Base-by-base conservation (phyloP, 2,329 filamentous ascomycete genomes). In the Rasamsonia emersonii region DNA sequence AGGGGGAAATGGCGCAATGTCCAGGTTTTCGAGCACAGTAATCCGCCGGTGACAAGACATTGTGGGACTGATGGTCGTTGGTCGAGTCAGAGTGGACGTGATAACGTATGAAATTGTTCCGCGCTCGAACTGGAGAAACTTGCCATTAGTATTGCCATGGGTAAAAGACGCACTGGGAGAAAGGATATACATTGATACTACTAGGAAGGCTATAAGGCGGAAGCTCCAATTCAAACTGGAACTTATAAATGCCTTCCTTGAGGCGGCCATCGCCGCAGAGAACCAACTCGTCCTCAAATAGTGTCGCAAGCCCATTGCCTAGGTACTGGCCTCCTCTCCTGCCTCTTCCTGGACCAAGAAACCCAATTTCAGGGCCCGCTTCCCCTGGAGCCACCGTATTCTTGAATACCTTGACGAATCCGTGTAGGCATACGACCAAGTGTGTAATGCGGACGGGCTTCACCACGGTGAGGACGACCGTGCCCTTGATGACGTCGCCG, bases 61-160 rank as follows among this genome's bases (percentile, higher is more conserved):
- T 2, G 80, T 86, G 2, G 89, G 80, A 9, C 80, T 73, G 40
- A 95, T 93, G 4, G 86, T 79, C 0, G 83, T 91, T 13, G 91
- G 89, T 35, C 86, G 77, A 13, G 89, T 96, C 36, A 96, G 59
- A 6, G 86, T 95, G 18, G 89, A 82, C 4, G 85, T 89, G 47
- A 96, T 74, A 64, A 89, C 77, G 61, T 96, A 98, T 13, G 82
- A 81, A 47, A 98, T 85, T 2, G 85, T 88, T 20, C 91, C 91
- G 52, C 89, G 79, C 61, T 96, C 91, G 58, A 98, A 98, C 86
- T 96, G 39, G 4, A 36, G 17, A 25, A 24, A 29, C 13, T 18
- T 31, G 19, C 43, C 18, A 44, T 26, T 35, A 17, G 18, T 19
- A 16, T 18, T 9, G 18, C 43, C 28, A 40, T 36, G 15, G n/a